Percentiles rank a stretch among this genome's conserved stretches.
Evolutionary conservation across 192 early-diverging fungal genomes (phyloP).

Genomic region (Phycomyces blakesleeanus): DNA sequence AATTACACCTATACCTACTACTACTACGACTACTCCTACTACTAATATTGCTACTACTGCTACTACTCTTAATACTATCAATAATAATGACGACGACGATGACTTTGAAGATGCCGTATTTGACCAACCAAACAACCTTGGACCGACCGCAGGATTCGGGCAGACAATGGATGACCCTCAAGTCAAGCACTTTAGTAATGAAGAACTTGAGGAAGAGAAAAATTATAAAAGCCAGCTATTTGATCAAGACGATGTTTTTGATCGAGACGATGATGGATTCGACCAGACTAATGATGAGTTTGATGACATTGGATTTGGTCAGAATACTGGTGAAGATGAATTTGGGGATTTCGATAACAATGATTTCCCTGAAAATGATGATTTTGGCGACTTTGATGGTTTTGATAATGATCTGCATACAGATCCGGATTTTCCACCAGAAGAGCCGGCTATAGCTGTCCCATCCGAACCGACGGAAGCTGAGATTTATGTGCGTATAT

Average conservation of each 20-base stretch:
- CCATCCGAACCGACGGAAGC: slow-evolving; percentile 6
- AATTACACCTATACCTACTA: too few relatives aligned
- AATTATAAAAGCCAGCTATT: too few relatives aligned
- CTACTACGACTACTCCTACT: too few relatives aligned
- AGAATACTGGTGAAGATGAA: slow-evolving; percentile 7
- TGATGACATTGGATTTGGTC: background rate
- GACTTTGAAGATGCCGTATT: too few relatives aligned
- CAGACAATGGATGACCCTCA: background rate
- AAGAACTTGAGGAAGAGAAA: too few relatives aligned
- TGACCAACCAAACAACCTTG: too few relatives aligned
- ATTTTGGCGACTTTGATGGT: slow-evolving; percentile 37
- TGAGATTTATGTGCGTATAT: slow-evolving; percentile 10
- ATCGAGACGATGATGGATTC: background rate
- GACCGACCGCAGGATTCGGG: background rate
- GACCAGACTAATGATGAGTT: background rate
- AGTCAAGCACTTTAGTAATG: background rate
- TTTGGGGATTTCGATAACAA: slow-evolving; percentile 22
- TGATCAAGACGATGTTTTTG: too few relatives aligned
- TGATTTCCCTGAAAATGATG: slow-evolving; percentile 19
- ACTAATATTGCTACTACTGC: too few relatives aligned
- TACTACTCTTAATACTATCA: too few relatives aligned
- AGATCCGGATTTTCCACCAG: slow-evolving; percentile 2
- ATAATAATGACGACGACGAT: too few relatives aligned
- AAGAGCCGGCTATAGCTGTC: background rate
- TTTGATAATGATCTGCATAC: slow-evolving; percentile 14